Conservation (phyloP, 768 basidiomycete species). For the Pleurotus ostreatus region DNA sequence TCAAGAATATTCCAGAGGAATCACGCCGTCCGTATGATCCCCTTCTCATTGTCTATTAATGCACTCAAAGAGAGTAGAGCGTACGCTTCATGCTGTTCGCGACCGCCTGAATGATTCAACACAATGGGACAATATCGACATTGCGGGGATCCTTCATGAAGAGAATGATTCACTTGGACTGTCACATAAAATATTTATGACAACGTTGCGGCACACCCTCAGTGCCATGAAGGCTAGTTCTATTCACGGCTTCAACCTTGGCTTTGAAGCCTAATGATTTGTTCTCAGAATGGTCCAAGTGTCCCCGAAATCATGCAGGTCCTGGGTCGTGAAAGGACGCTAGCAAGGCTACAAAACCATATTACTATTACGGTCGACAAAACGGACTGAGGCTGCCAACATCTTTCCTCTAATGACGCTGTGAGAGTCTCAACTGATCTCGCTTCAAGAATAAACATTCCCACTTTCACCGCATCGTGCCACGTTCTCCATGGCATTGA, state of each 20-base stretch:
- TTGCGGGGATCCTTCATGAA: constrained; percentile 38
- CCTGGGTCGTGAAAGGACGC: constrained; percentile 38
- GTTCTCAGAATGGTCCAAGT: constrained; percentile 42
- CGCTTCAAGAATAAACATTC: no score
- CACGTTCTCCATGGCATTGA: no score
- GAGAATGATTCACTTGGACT: constrained; percentile 35
- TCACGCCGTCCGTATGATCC: constrained; percentile 31
- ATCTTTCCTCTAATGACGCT: no score
- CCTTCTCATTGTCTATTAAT: not conserved
- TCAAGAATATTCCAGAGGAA: constrained; percentile 35
- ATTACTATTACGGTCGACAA: no score
- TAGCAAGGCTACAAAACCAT: constrained; percentile 26
- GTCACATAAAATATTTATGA: constrained; percentile 59
- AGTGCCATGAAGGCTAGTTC: constrained; percentile 68
- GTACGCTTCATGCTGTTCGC: constrained; percentile 28
- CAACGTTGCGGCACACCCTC: constrained; percentile 68
- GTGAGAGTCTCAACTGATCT: no score
- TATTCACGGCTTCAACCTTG: not conserved
- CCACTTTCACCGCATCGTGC: no score
- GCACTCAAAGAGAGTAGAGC: constrained; percentile 19
- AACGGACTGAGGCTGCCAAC: no score
- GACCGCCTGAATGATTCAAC: constrained; percentile 26
- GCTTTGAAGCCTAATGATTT: constrained; percentile 1
- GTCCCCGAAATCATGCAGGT: constrained; percentile 40
- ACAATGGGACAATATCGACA: constrained; percentile 33